Evolutionary conservation across 208 protist species (phyloP).

Genomic region (Leishmania mexicana): DNA sequence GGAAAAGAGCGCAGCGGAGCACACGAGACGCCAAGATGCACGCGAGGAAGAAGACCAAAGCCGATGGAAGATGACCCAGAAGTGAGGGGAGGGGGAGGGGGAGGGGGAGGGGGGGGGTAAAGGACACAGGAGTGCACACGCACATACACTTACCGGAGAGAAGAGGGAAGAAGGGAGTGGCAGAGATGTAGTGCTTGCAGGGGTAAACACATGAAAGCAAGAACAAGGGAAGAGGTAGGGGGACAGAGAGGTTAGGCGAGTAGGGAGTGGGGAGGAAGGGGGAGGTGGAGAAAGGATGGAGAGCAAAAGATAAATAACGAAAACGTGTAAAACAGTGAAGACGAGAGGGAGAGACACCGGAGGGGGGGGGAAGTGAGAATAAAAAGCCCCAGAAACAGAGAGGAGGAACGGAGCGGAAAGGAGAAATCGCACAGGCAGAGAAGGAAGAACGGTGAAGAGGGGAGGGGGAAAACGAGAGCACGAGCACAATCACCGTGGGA

Average conservation of each 20-base stretch:
- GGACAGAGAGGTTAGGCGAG: too few relatives aligned
- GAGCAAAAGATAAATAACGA: not conserved
- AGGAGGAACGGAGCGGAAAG: constrained; percentile 2
- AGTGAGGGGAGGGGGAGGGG: not conserved
- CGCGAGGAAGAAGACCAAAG: not conserved
- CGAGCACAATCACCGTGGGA: not conserved
- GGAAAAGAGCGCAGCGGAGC: not conserved
- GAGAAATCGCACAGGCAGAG: not conserved
- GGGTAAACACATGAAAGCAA: not conserved
- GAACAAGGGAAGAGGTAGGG: not conserved
- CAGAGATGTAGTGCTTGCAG: not conserved
- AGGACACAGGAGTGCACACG: not conserved
- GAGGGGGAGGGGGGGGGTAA: not conserved
- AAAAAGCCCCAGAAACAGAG: constrained; percentile 5
- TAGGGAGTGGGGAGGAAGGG: not conserved
- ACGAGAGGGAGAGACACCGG: not conserved
- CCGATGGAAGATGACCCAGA: not conserved
- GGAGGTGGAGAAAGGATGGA: not conserved
- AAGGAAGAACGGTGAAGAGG: not conserved
- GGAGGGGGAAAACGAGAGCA: not conserved
- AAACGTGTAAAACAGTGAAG: not conserved
- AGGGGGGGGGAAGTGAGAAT: not conserved
- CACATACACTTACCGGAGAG: not conserved
- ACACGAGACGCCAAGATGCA: not conserved
- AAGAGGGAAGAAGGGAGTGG: not conserved